Percentiles rank a stretch among this genome's conserved stretches.
phyloP scores from a whole-genome alignment of 768 basidiomycete species.

The Boletus coccyginus region DNA sequence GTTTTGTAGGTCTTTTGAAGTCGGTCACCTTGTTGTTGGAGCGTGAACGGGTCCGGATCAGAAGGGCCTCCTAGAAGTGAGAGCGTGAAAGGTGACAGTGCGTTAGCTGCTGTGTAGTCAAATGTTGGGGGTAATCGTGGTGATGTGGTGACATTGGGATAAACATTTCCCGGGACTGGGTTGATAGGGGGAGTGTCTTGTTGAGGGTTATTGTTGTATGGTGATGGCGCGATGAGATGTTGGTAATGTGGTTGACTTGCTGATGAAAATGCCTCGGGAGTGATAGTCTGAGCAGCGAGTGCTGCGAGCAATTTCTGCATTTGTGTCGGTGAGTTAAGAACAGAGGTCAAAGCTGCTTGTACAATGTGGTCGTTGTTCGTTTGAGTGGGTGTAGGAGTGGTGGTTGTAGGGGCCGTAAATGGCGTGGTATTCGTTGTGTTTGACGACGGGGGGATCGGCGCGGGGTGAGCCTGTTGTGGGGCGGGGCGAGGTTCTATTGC shows the following conservation, averaged over 20 bases:
- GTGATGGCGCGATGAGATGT: slow-evolving; percentile 28
- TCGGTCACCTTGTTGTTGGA: slow-evolving; percentile 39
- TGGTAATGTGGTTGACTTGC: slow-evolving; percentile 16
- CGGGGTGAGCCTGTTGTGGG: slow-evolving; percentile 15
- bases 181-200: slow-evolving; percentile 1
- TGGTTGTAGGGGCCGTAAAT: slow-evolving; percentile 4
- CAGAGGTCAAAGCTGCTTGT: slow-evolving; percentile 49
- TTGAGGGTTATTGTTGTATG: slow-evolving; percentile 21
- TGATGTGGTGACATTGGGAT: slow-evolving; percentile 8
- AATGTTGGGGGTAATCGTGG: slow-evolving; percentile 17
- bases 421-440: slow-evolving; percentile 11
- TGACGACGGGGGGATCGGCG: slow-evolving; percentile 10
- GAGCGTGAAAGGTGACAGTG: slow-evolving; percentile 23
- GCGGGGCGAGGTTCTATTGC: slow-evolving; percentile 10
- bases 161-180: neutral
- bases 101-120: slow-evolving; percentile 22
- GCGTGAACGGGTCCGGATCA: slow-evolving; percentile 31
- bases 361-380: slow-evolving; percentile 44
- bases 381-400: slow-evolving; percentile 8
- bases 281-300: slow-evolving; percentile 31
- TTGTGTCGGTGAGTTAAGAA: slow-evolving; percentile 49
- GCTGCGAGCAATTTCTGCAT: slow-evolving; percentile 56
- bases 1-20: slow-evolving; percentile 58
- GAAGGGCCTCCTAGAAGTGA: slow-evolving; percentile 25
- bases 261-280: slow-evolving; percentile 21